Evolutionary conservation across 140 eudicot species (phyloP), one percentile per base, ranked within the genome.

Genomic region (Flaveria floridana): DNA sequence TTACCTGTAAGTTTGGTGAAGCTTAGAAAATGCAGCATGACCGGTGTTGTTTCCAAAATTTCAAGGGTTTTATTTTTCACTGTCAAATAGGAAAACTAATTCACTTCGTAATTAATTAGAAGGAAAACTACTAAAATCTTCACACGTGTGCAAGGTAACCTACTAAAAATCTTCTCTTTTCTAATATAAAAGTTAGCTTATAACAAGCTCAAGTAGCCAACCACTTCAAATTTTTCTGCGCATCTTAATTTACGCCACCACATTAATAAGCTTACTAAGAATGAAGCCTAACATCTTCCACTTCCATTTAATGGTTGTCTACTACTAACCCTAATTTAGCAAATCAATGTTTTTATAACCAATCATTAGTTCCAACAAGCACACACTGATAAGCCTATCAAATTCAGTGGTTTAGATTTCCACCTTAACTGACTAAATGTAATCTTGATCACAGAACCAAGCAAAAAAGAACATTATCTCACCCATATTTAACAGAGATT

Each of bases 291-390:
- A 23, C 46, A 68, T 76, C 44, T 16, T 53, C 19, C 1, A 55
- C 56, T 25, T 72, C 42, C 73, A 79, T 37, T 2, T 11, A 23
- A 79, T 56, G 39, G 5, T 7, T 15, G 73, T 50, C 70, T 30
- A 41, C 47, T 55, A 66, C 19, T 5, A 66, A 75, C 65, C 20
- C 30, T 28, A 57, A 37, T 15, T 56, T 46, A 46, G 25, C 53
- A 67, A 51, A 44, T 11, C 9, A 26, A 18, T 13, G 57, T 13
- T 55, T 66, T 18, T 55, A 28, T 74, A 14, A 37, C 11, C 26
- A 58, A 73, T 28, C 47, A 57, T 66, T 76, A n/a, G 25, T 83
- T 73, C 42, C 71, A 71, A 34, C 39, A 63, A 76, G 15, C 77
- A 76, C 65, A 48, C 50, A 10, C 50, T 44, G 50, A 44, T 44